A percentile compares a stretch with the other conserved stretches of the same genome.
Conservation (phyloP, 441 rosid species). For the Pelargonium cotyledonis region DNA sequence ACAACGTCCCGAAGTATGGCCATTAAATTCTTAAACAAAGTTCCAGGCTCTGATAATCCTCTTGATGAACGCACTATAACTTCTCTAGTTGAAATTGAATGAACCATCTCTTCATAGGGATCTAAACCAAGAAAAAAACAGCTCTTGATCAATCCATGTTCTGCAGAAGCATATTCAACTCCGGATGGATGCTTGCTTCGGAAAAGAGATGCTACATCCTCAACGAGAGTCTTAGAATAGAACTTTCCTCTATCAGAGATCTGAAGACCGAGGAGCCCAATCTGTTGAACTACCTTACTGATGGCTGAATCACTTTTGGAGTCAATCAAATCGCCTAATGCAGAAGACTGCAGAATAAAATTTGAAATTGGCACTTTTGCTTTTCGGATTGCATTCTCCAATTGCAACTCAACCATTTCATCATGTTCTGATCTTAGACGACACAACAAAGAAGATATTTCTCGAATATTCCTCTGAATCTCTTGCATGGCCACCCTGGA, state of each 20-base stretch:
- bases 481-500: constrained; percentile 30
- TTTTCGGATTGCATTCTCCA: constrained; percentile 54
- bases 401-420: constrained; percentile 59
- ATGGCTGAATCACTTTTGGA: constrained; percentile 68
- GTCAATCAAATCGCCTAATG: constrained; percentile 64
- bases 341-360: constrained; percentile 54
- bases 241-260: constrained; percentile 71
- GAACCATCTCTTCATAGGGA: constrained; percentile 86
- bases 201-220: constrained; percentile 66
- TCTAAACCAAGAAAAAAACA: constrained; percentile 83
- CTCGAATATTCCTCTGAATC: constrained; percentile 29
- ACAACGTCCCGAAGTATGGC: constrained; percentile 92
- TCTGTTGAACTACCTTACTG: constrained; percentile 62
- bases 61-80: constrained; percentile 85
- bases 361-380: constrained; percentile 45
- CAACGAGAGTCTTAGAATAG: constrained; percentile 68
- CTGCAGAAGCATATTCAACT: constrained; percentile 54
- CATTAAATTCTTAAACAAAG: constrained; percentile 89
- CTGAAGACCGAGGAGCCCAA: constrained; percentile 73
- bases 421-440: constrained; percentile 51
- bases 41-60: constrained; percentile 94
- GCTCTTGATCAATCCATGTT: constrained; percentile 61
- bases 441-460: constrained; percentile 45
- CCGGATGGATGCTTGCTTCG: constrained; percentile 46
- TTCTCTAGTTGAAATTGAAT: constrained; percentile 75